Conservation (phyloP, 2,329 filamentous ascomycete species). For the Penicillium rolfsii region DNA sequence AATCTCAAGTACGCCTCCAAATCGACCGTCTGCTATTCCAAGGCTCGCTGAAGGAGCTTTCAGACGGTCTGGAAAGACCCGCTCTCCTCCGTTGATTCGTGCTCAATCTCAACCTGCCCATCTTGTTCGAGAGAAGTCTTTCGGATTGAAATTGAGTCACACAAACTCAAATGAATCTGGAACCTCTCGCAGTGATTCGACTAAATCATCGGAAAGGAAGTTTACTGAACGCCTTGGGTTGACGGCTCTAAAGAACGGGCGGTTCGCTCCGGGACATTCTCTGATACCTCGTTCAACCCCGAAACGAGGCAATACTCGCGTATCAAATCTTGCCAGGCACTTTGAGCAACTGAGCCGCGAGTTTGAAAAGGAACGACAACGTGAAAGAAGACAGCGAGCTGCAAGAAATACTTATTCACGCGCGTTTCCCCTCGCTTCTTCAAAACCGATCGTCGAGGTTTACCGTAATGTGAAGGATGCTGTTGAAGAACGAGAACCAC, state of each 20-base stretch:
- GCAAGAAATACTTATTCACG: slow-evolving; percentile 76
- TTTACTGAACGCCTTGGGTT: slow-evolving; percentile 73
- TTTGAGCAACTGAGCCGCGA: slow-evolving; percentile 96
- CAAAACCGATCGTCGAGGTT: slow-evolving; percentile 94
- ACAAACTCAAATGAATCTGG: slow-evolving; percentile 28
- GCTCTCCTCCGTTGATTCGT: slow-evolving; percentile 54
- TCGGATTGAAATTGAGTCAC: slow-evolving; percentile 29
- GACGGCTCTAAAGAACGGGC: slow-evolving; percentile 63
- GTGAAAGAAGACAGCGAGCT: slow-evolving; percentile 78
- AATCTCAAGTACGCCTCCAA: slow-evolving; percentile 31
- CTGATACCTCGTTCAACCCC: slow-evolving; percentile 86
- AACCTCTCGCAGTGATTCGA: slow-evolving; percentile 28
- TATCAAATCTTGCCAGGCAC: slow-evolving; percentile 89
- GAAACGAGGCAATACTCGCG: slow-evolving; percentile 70
- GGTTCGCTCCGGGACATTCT: slow-evolving; percentile 59
- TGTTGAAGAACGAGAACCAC: slow-evolving; percentile 75
- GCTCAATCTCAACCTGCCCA: slow-evolving; percentile 56
- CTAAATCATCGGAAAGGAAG: slow-evolving; percentile 67
- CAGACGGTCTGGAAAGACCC: slow-evolving; percentile 42
- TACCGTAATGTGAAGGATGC: slow-evolving; percentile 94
- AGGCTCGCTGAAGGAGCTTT: slow-evolving; percentile 42
- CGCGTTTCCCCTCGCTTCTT: slow-evolving; percentile 85
- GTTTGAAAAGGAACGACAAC: slow-evolving; percentile 90
- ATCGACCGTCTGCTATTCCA: slow-evolving; percentile 45
- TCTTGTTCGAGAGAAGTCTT: slow-evolving; percentile 35